Evolutionary conservation across 306 rosid genomes (phyloP).

Genomic region (Delonix regia): DNA sequence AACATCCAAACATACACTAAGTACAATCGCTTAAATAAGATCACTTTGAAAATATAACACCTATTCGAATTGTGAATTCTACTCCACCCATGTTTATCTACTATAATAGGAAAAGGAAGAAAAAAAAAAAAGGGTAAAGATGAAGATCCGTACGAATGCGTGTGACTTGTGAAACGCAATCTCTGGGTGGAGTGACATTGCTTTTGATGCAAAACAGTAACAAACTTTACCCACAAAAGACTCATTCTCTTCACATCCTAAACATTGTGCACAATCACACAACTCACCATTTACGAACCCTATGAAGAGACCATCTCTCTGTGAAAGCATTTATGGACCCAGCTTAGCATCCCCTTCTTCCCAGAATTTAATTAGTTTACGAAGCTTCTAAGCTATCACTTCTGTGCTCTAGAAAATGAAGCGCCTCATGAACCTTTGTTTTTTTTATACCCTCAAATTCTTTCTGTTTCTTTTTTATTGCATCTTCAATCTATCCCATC

Average conservation of each 20-base stretch:
- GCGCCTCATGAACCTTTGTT: not conserved
- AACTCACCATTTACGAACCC: not conserved
- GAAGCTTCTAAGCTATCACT: slow-evolving; percentile 36
- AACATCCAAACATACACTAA: too few relatives aligned
- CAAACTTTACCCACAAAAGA: not conserved
- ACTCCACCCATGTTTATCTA: too few relatives aligned
- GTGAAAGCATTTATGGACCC: slow-evolving; percentile 46
- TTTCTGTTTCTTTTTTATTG: not conserved
- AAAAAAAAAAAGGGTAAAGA: not conserved
- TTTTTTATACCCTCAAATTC: not conserved
- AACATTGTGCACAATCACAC: not conserved
- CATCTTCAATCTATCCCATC: not conserved
- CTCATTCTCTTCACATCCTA: not conserved
- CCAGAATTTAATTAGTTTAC: slow-evolving; percentile 28
- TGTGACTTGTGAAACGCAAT: not conserved
- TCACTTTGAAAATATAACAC: too few relatives aligned
- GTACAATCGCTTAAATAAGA: too few relatives aligned
- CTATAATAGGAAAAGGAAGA: too few relatives aligned
- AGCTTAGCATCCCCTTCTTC: slow-evolving; percentile 32
- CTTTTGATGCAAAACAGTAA: not conserved
- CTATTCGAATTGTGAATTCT: too few relatives aligned
- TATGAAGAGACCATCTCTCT: not conserved
- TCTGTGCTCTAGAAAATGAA: not conserved
- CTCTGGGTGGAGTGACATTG: not conserved
- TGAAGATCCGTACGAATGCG: not conserved